phyloP scores from a whole-genome alignment of 257 asterid species.

The Cordia subcordata region DNA sequence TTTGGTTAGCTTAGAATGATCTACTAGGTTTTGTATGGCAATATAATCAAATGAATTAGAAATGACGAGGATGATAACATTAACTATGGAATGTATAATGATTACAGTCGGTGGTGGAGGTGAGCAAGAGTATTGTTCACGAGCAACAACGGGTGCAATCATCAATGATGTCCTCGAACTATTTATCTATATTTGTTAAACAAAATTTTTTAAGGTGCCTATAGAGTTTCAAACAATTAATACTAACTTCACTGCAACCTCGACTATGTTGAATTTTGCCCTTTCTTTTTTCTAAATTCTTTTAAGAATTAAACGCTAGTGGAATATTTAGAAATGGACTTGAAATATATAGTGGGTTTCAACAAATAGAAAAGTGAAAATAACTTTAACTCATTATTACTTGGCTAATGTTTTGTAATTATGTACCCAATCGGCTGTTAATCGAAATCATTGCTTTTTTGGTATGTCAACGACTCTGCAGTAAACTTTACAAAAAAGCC shows the following conservation, averaged over 20 bases:
- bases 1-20: background rate
- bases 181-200: background rate
- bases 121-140: constrained; percentile 40
- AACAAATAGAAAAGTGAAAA: background rate
- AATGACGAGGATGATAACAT: constrained; percentile 15
- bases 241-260: too few relatives aligned
- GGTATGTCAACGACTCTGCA: background rate
- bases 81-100: constrained; percentile 24
- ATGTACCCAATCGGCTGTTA: constrained; percentile 6
- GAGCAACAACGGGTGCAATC: constrained; percentile 33
- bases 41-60: background rate
- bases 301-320: too few relatives aligned
- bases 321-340: too few relatives aligned
- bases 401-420: background rate
- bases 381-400: constrained; percentile 1
- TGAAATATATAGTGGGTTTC: too few relatives aligned
- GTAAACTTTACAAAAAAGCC: constrained; percentile 15
- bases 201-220: background rate
- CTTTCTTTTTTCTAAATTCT: too few relatives aligned
- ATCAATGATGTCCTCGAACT: constrained; percentile 28
- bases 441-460: background rate
- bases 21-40: constrained; percentile 1
- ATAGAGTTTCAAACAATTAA: background rate
- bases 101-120: constrained; percentile 52
- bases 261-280: too few relatives aligned